Conservation (phyloP, 73 alveolate species). For the Paramecium primaurelia region DNA sequence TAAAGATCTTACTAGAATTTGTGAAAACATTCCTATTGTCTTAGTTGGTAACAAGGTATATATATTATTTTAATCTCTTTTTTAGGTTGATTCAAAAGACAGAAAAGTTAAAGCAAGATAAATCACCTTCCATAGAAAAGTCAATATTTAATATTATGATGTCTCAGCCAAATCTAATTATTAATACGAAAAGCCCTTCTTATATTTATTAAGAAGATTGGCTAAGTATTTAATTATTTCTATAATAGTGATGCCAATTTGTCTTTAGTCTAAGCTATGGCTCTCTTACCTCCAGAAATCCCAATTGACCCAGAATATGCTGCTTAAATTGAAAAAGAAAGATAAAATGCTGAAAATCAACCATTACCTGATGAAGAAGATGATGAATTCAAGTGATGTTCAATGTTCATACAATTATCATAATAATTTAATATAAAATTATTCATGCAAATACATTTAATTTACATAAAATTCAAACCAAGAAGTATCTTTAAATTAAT, state of each 20-base stretch:
- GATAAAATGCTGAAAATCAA: background rate
- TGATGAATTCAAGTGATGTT: background rate
- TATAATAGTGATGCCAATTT: constrained; percentile 72
- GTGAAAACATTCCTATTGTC: constrained; percentile 95
- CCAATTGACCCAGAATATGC: background rate
- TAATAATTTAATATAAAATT: background rate
- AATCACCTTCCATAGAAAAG: constrained; percentile 98
- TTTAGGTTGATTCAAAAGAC: constrained; percentile 95
- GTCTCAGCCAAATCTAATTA: constrained; percentile 99
- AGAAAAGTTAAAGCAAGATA: constrained; percentile 98
- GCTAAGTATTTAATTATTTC: constrained; percentile 59
- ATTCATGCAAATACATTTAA: background rate
- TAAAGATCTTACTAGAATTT: constrained; percentile 94
- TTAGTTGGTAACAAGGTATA: constrained; percentile 89
- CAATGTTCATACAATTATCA: background rate
- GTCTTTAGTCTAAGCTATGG: background rate
- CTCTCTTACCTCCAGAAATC: constrained; percentile 4
- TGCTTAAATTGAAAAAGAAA: background rate
- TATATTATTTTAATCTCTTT: background rate
- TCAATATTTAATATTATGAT: constrained; percentile 97
- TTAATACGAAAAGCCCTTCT: constrained; percentile 99
- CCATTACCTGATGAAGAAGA: constrained; percentile 2
- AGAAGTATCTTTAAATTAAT: background rate
- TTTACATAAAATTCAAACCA: background rate
- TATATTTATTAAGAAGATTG: constrained; percentile 97